Evolutionary conservation across 495 filamentous ascomycete genomes (phyloP), one percentile per base, ranked within the genome.

Genomic region (Hypoxylon lienhwacheense): DNA sequence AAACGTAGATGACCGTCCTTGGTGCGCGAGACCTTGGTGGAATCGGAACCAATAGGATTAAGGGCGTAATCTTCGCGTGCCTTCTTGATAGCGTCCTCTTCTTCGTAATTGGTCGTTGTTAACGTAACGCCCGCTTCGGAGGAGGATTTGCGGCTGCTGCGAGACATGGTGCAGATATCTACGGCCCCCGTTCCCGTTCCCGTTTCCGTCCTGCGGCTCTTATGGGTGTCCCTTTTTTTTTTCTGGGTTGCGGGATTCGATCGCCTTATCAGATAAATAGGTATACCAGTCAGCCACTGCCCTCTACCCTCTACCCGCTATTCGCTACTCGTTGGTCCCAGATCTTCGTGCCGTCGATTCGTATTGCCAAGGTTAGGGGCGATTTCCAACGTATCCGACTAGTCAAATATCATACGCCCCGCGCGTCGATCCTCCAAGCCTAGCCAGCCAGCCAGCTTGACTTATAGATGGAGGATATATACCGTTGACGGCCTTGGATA

Each of bases 1-100:
- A 67, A 52, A 22, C 61, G 59, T 21, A 56, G 34, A 26, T 54
- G 59, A 22, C 49, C 52, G 22, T 29, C 49, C 41, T 66, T 66
- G 5, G n/a, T 55, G 5, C 5, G 46, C 6, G 59, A 53, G 5
- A 20, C 14, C 28, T 56, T 64, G 54, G 36, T 16, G 2, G 57
- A 51, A 5, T 7, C 52, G 4, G 32, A 37, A 37, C 48, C 47
- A 39, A 63, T 55, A 20, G 44, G 22, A 19, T 56, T 47, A 10
- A 56, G 51, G 6, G 55, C 45, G 55, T 57, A 62, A 15, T 45
- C 47, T 20, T 67, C 57, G 45, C 47, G 41, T 0, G 39, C 34
- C 39, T 47, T 59, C 53, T 59, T 55, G 21, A 36, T 29, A 6
- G 54, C 46, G 15, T 33, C 43, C 24, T 47, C 44, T n/a, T 52